These are phyloP conservation scores for Lathyrus oleraceus DNA, from an alignment of 306 rosid species.

Conservation along the genomic window DNA sequence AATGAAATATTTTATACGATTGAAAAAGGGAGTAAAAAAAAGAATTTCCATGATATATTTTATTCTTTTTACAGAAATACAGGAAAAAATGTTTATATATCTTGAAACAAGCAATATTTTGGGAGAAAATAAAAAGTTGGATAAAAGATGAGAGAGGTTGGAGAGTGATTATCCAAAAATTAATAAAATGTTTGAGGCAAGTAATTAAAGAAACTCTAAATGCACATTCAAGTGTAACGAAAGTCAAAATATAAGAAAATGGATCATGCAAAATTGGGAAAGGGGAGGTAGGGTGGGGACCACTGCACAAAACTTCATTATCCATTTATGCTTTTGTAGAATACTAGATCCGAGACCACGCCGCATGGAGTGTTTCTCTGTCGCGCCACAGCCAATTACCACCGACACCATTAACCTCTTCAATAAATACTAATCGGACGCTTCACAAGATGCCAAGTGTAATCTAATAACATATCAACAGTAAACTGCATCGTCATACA, in stretches of 20 bases:
- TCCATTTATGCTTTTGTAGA: conserved; percentile 1
- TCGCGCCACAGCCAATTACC: conserved; percentile 15
- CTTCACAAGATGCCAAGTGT: conserved; percentile 42
- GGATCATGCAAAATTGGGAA: not conserved
- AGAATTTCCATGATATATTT: too few relatives aligned
- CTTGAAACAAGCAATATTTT: not conserved
- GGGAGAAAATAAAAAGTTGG: too few relatives aligned
- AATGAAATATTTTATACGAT: too few relatives aligned
- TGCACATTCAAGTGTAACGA: not conserved
- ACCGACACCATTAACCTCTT: conserved; percentile 50
- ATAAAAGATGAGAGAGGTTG: too few relatives aligned
- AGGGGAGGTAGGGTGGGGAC: conserved; percentile 2
- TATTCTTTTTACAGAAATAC: too few relatives aligned
- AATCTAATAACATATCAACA: not conserved
- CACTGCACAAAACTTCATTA: not conserved
- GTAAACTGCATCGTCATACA: conserved; percentile 38
- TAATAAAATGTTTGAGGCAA: too few relatives aligned
- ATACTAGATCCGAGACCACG: conserved; percentile 36
- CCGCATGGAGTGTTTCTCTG: conserved; percentile 16
- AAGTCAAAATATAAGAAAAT: conserved; percentile 11
- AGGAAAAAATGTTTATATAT: too few relatives aligned
- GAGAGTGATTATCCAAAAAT: too few relatives aligned
- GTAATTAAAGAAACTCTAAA: not conserved
- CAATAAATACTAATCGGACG: not conserved
- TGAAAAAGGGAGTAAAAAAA: too few relatives aligned